A percentile compares a stretch with the other conserved stretches of the same genome.
phyloP scores from a whole-genome alignment of 768 basidiomycete species.

The Phaffia tasmanica region DNA sequence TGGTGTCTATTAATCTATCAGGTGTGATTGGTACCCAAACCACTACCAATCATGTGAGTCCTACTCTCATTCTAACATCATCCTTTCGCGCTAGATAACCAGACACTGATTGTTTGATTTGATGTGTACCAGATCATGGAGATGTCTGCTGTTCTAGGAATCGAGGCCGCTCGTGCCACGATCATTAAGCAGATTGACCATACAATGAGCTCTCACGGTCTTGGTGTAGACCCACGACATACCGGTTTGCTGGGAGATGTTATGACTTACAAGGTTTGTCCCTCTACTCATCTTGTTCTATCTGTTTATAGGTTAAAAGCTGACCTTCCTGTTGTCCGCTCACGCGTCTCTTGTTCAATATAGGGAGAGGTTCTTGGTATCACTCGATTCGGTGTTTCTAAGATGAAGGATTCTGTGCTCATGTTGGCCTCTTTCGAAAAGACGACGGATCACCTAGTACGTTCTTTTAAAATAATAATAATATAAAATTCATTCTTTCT shows the following conservation, averaged over 20 bases:
- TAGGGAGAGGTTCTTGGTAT: slow-evolving; percentile 96
- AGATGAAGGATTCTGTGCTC: slow-evolving; percentile 93
- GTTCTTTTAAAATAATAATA: slow-evolving; percentile 14
- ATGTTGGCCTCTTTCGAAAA: slow-evolving; percentile 99
- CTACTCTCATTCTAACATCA: not conserved
- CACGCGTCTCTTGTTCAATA: not conserved
- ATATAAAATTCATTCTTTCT: not conserved
- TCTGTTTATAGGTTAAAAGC: not conserved
- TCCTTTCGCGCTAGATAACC: not conserved
- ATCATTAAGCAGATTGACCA: slow-evolving; percentile 96
- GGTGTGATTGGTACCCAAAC: slow-evolving; percentile 88
- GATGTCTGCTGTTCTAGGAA: slow-evolving; percentile 86
- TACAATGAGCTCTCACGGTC: slow-evolving; percentile 87
- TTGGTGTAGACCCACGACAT: slow-evolving; percentile 97
- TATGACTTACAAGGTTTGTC: slow-evolving; percentile 84
- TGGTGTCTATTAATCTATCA: slow-evolving; percentile 34
- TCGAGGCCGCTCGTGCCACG: slow-evolving; percentile 85
- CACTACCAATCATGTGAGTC: slow-evolving; percentile 68
- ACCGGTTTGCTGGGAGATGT: slow-evolving; percentile 97
- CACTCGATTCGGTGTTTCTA: slow-evolving; percentile 95
- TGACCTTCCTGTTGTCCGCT: not conserved
- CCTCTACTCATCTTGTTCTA: not conserved
- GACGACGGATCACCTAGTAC: slow-evolving; percentile 83
- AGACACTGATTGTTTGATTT: not conserved
- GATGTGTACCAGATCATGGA: slow-evolving; percentile 53